Base-by-base conservation (phyloP, 345 rosid species). In the Eucalyptus tenuipes region DNA sequence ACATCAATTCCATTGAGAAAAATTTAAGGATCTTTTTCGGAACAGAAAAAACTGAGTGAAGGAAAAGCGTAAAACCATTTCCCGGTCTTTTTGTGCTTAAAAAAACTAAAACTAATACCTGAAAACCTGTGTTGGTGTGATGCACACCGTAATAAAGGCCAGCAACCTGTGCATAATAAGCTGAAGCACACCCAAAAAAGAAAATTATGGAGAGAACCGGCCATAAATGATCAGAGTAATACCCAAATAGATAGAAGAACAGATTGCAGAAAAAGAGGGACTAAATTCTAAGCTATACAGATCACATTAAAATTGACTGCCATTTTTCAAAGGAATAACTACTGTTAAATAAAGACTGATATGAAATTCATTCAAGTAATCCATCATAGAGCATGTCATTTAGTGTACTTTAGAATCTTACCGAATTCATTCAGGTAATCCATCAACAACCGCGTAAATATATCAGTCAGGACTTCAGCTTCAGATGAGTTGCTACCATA, bases 391-490 rank as follows among this genome's bases (percentile, higher is more conserved):
- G 7, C 42, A 71, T 17, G 33, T 71, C 24, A 40, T 75, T 47
- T 75, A 17, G 27, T 7, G 5, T 75, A 40, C 27, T 75, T 1
- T 40, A 75, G 88, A 49, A 88, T 87, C 94, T 92, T 92, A 96
- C 99, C 99, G 61, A 95, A 96, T 94, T 97, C 99, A 93, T 97
- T 97, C 95, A 97, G 91, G 91, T 96, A 95, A 92, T 97, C 99
- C 94, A 93, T 95, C 92, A 97, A 84, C 90, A 97, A 89, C 71
- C 94, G 93, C 16, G 98, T 91, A 92, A 96, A 97, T 53, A 97
- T 90, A 90, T 93, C 91, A 22, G 96, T 92, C 86, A 97, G 95
- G 91, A 96, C 95, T 89, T 92, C 95, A 61, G 98, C 94, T 88
- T 96, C 98, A 82, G 99, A 97, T 90, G 99, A 96, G 93, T 82